Conservation (phyloP, 257 asterid species). For the Solanum chiquidenum region DNA sequence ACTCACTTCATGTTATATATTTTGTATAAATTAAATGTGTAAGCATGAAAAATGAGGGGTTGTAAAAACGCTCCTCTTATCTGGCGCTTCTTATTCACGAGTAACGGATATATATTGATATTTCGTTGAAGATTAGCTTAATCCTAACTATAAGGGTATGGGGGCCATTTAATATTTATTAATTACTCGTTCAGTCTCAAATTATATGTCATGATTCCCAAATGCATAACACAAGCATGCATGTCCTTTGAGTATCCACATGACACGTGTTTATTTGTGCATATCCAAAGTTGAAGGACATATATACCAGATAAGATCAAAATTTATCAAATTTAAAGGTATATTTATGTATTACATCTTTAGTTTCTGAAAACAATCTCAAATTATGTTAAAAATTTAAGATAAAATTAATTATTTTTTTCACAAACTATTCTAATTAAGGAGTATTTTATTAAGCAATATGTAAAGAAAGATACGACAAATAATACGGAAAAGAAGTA, state of each 20-base stretch:
- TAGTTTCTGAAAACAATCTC: background rate
- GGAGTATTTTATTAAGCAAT: too few relatives aligned
- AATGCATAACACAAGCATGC: too few relatives aligned
- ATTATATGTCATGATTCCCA: background rate
- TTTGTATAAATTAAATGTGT: background rate
- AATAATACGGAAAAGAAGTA: too few relatives aligned
- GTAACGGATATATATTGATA: conserved; percentile 3
- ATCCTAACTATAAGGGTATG: background rate
- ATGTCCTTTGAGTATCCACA: too few relatives aligned
- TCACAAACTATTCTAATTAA: background rate
- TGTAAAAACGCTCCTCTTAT: conserved; percentile 16
- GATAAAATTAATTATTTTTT: too few relatives aligned
- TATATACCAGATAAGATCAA: too few relatives aligned
- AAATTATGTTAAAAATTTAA: too few relatives aligned
- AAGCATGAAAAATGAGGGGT: background rate
- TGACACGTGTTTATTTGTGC: too few relatives aligned
- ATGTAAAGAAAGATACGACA: too few relatives aligned
- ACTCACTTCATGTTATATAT: background rate
- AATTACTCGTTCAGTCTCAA: background rate
- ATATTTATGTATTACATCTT: too few relatives aligned
- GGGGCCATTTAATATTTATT: background rate
- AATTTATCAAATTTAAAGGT: too few relatives aligned
- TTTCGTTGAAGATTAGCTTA: background rate
- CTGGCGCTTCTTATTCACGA: conserved; percentile 22
- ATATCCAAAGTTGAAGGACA: too few relatives aligned